Evolutionary conservation across 352 stramenopile species (phyloP), one percentile per base, ranked within the genome.

Genomic region (Phytophthora vignae): DNA sequence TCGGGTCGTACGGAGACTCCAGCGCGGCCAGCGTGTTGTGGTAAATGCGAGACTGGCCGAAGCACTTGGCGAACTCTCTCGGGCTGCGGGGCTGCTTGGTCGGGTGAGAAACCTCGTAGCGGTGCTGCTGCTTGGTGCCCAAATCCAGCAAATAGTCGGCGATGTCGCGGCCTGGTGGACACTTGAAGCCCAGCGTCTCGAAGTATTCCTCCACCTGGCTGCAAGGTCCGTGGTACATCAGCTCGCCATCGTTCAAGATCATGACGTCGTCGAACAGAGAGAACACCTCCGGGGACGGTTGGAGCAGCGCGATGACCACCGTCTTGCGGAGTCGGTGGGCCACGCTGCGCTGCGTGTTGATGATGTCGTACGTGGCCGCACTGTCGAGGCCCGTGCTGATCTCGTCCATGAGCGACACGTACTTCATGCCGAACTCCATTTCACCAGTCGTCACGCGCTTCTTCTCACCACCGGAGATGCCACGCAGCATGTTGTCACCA

Each of bases 271-370:
- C 69, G 74, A 98, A 98, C 17, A 98, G 71, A 8, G 82, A 77
- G 33, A 96, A 95, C 3, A 95, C 90, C 79, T 98, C n/a, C 27
- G 27, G 27, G 27, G 93, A 83, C 38, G 94, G 93, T 73, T 98
- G 77, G 8, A 97, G 70, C 44, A 98, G 67, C 8, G 87, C 85
- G 15, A 97, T 78, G 9, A 90, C 78, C n/a, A 75, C 53, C 8
- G 76, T 87, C 53, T 74, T 74, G 33, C 40, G 56, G 14, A 74
- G 60, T 14, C n/a, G 69, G 22, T 74, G 60, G 17, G 67, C 67
- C 7, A 74, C 56, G 10, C 68, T 78, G 0, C 74, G 76, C 46
- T 91, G 74, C 5, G 73, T 79, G 38, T 67, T 79, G 68, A 88
- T 83, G 58, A 90, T 92, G 40, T 91, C 83, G 56, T 65, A 90